Base-by-base conservation (phyloP, 116 monocot species). In the Posidonia oceanica region DNA sequence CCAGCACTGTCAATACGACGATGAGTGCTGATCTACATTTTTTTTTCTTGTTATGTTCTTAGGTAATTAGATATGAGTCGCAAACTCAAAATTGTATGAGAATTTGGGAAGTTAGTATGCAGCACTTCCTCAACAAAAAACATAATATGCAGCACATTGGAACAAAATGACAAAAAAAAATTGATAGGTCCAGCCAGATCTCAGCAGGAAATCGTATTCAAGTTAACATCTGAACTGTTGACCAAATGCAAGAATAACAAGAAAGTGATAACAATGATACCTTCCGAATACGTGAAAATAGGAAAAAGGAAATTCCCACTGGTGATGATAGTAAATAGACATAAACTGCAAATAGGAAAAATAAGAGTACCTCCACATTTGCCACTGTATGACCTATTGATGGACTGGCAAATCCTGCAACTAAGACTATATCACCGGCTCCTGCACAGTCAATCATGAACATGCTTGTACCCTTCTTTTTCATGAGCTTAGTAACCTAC, bases 381-480 rank as follows among this genome's bases (percentile, higher is more conserved):
- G 93, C 86, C 61, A 98, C 84, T 29, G 98, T 98, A 72, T 98
- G 90, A 68, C 98, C 98, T 78, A 98, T 98, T 60, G 98, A 87
- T 67, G 98, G 98, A 67, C 39, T 77, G 37, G 73, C 71, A 59
- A 98, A 83, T 71, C 98, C 98, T 72, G 93, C 87, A 80, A 98
- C 72, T 52, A 88, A 98, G 70, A 98, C 65, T 69, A 98, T 98
- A 73, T 98, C 93, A 78, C 98, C 98, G 71, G 93, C 98, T 54
- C 87, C 93, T 52, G 98, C 98, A 81, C 70, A 76, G 48, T 90
- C 93, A 20, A 98, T 80, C 39, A 75, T 84, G 29, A 88, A 73
- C 73, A 87, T 87, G 59, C 48, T 81, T 67, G 90, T 98, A 18
- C 98, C 93, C 79, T 84, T 89, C 78, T 92, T 98, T 81, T 98